Evolutionary conservation across 495 filamentous ascomycete species (phyloP), one percentile per base, ranked within the genome.

Genomic region (Penicillium bovifimosum): DNA sequence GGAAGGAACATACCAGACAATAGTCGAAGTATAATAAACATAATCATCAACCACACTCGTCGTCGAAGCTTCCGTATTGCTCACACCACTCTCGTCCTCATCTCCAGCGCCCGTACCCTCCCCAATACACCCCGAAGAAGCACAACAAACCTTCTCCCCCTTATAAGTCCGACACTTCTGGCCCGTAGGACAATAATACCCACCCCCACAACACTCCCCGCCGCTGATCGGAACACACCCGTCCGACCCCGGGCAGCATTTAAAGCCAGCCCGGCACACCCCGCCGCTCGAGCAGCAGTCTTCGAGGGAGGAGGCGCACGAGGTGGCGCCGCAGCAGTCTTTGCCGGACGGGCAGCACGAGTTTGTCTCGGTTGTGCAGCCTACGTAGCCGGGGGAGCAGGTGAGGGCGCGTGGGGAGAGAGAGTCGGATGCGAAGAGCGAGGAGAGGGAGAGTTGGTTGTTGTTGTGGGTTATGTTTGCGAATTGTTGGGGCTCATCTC

Each of bases 141-240:
- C 41, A 41, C 61, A 64, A 34, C 61, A 64, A 6, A 61, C 52
- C 6, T 39, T 43, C 17, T 38, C 26, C 11, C 61, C 61, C 0
- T 47, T 32, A 1, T 17, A 54, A 4, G 53, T 47, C 17, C 55
- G 50, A 47, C 61, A 64, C 14, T 44, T 41, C 33, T 56, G 53
- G 20, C 61, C 61, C 6, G 46, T 46, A 2, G 8, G 41, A 27
- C 61, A 64, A n/a, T 64, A 64, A 18, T 46, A 58, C 0, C 61
- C 61, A 1, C 36, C 58, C 11, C 34, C 35, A 24, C 61, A 64
- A 31, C 61, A 64, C 20, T 64, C 52, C 0, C 55, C 61, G 5
- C 29, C 55, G n/a, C n/a, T n/a, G n/a, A 0, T 16, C 2, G 61
- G 61, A 5, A 58, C 56, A 45, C 61, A 53, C 2, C 53, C 55